phyloP scores from a whole-genome alignment of 345 rosid genomes.

The Conringia planisiliqua region DNA sequence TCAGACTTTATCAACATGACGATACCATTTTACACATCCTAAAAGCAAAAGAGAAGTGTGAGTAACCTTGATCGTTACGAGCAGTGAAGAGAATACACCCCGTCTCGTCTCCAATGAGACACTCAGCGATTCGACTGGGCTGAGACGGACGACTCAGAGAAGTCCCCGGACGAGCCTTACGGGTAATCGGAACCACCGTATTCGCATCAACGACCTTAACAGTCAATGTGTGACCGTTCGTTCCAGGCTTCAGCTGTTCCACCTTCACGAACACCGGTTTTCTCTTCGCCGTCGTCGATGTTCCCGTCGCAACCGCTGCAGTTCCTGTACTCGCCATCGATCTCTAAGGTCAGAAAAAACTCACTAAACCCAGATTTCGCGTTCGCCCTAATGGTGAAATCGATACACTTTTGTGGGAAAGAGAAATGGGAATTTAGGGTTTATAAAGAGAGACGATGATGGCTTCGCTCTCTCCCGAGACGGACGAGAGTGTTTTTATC shows the following conservation, averaged over 20 bases:
- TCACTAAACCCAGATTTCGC: background rate
- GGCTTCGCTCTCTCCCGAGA: constrained; percentile 10
- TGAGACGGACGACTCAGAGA: constrained; percentile 49
- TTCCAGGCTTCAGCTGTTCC: constrained; percentile 65
- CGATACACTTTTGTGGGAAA: background rate
- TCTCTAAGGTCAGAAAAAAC: background rate
- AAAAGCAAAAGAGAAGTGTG: background rate
- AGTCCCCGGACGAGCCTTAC: constrained; percentile 51
- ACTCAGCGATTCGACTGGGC: constrained; percentile 67
- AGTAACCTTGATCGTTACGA: constrained; percentile 75
- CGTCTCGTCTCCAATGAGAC: constrained; percentile 75
- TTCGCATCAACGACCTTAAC: constrained; percentile 56
- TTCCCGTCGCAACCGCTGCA: constrained; percentile 29
- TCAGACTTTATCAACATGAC: background rate
- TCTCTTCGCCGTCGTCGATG: constrained; percentile 41
- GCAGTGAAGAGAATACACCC: constrained; percentile 84
- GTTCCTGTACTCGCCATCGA: constrained; percentile 30
- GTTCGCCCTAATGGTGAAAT: constrained; percentile 24
- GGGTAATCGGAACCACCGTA: constrained; percentile 38
- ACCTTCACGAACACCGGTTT: constrained; percentile 68
- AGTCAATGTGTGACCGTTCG: constrained; percentile 64
- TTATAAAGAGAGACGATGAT: constrained; percentile 20
- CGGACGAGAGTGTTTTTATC: constrained; percentile 10
- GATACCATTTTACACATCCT: background rate
- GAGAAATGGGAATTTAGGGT: constrained; percentile 19